Base-by-base conservation (phyloP, 495 filamentous ascomycete species). In the Lineolata rhizophorae region DNA sequence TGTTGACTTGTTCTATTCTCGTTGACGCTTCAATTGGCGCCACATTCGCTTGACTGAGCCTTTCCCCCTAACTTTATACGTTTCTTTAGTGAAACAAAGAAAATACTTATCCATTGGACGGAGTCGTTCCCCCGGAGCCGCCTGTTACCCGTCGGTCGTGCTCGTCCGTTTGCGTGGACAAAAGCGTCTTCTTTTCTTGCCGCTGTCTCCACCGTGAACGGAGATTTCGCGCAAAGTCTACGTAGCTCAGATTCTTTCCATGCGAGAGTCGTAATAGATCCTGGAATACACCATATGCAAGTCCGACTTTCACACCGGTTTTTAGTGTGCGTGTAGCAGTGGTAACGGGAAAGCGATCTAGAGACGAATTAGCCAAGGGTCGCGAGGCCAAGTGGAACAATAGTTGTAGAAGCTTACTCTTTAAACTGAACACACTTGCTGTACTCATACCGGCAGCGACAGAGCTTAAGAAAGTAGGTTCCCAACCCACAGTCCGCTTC, bases 311-410 rank as follows among this genome's bases (percentile, higher is more conserved):
- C 29, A 93, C 52, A 2, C 80, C 84, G 31, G 70, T 64, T 52
- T 73, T 87, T 28, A 80, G 75, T 24, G 79, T 83, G 38, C 82
- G 70, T 25, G 82, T 83, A 16, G 82, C 73, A 37, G 80, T 85
- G 16, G 67, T 65, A 19, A 84, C 54, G 31, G 82, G 76, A 40
- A 92, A 80, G 19, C 72, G 64, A 59, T 82, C 82, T 92, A 32
- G 5, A 11, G 19, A 29, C 22, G 25, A 18, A 29, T 10, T 6
- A 14, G n/a, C 30, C 1, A 3, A 4, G 18, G 19, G 33, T 18
- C 38, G 35, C 36, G 9, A 39, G 14, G 9, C 11, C 5, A 16
- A 20, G 19, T 35, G 48, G 35, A 54, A 42, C 31, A 20, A 27
- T 14, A 21, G 22, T 27, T 22, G 56, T n/a, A n/a, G n/a, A n/a